Conservation (phyloP, 2,329 filamentous ascomycete species). For the Rhytidhysteron rufulum region DNA sequence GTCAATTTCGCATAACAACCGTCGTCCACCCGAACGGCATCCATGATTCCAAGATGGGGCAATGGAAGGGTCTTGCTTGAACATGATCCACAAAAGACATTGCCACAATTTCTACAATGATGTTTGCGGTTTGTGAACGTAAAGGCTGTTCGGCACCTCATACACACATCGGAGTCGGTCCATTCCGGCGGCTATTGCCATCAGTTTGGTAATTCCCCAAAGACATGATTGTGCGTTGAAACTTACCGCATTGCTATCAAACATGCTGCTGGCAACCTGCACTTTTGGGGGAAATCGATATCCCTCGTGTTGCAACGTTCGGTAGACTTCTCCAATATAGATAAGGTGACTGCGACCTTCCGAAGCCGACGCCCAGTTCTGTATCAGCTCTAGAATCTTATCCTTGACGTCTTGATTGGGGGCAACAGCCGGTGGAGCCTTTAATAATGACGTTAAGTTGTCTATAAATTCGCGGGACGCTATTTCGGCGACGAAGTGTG, state of each 20-base stretch:
- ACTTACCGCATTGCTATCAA: slow-evolving; percentile 90
- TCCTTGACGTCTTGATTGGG: slow-evolving; percentile 80
- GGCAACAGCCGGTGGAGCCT: slow-evolving; percentile 68
- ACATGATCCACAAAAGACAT: slow-evolving; percentile 94
- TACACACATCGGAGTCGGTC: slow-evolving; percentile 96
- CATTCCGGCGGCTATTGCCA: slow-evolving; percentile 78
- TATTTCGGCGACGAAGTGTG: slow-evolving; percentile 92
- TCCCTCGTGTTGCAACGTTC: slow-evolving; percentile 74
- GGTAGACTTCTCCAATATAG: slow-evolving; percentile 89
- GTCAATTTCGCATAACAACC: slow-evolving; percentile 89
- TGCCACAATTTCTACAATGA: slow-evolving; percentile 96
- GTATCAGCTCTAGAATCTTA: slow-evolving; percentile 91
- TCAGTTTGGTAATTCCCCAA: slow-evolving; percentile 3
- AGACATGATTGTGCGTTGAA: background rate
- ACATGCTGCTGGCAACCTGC: slow-evolving; percentile 91
- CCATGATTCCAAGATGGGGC: slow-evolving; percentile 87
- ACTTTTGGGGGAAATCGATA: slow-evolving; percentile 85
- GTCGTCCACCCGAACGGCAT: slow-evolving; percentile 91
- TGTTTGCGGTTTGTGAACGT: slow-evolving; percentile 98
- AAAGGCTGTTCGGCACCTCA: slow-evolving; percentile 93
- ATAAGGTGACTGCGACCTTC: slow-evolving; percentile 77
- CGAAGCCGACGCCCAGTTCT: slow-evolving; percentile 87
- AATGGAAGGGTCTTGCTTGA: slow-evolving; percentile 84
- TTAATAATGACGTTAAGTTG: slow-evolving; percentile 85
- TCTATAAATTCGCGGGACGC: slow-evolving; percentile 98